Base-by-base conservation (phyloP, 805 yeast genomes). In the Pichia deserticola region DNA sequence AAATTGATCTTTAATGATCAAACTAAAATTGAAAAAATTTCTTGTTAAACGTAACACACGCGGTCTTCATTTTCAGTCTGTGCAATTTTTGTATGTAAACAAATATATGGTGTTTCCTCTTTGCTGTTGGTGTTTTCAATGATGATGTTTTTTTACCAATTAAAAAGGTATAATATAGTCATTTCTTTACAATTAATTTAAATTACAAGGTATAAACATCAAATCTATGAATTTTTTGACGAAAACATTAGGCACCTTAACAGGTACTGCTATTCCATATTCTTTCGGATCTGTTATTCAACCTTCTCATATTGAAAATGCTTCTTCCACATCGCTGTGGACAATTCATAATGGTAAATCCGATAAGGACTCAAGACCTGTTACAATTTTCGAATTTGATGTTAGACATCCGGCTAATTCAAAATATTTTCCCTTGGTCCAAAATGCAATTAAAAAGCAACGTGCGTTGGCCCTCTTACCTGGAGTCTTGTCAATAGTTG, bases 321-420 rank as follows among this genome's bases (percentile, higher is more conserved):
- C 64, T 41, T 46, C 54, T 29, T 55, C 65, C 7, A 42, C 32
- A 9, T 64, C 78, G 3, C 69, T 85, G 1, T 89, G 93, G 92
- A 72, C 72, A 4, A 54, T 86, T 1, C 80, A 79, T 57, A 70
- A 80, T 40, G 96, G 86, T 7, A 65, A 75, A 4, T 69, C 73
- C 46, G 73, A 75, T 33, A 72, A 79, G 67, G 78, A 74, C 30
- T 80, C 76, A 51, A 48, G 76, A 3, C 64, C 70, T 8, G 83
- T 84, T 35, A 73, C 92, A 0, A 74, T 87, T 13, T 87, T 88
- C 60, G 84, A 78, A 57, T 84, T 81, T 58, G 81, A 78, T 51
- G 61, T 76, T 41, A 70, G 60, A 45, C 68, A 73, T 45, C 69
- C 74, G 8, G 57, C 57, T 25, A 65, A 63, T 39, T 50, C 55